phyloP scores from a whole-genome alignment of 306 rosid genomes.

The Glycyrrhiza uralensis region DNA sequence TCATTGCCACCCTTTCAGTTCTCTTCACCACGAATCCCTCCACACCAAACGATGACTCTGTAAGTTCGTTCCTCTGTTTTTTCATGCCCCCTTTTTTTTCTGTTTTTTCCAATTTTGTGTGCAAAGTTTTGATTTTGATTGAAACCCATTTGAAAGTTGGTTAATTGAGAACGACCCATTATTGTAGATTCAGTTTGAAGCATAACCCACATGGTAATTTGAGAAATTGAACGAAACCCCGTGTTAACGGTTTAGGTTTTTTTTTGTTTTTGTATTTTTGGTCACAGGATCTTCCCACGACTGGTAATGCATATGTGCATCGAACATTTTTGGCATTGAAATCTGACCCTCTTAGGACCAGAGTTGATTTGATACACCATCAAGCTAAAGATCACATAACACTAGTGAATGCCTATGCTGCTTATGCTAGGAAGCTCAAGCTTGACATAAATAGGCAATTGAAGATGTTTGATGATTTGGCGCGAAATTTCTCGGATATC shows the following conservation, averaged over 20 bases:
- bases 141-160: slow-evolving; percentile 1
- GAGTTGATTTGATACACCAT: slow-evolving; percentile 85
- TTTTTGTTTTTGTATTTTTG: slow-evolving; percentile 7
- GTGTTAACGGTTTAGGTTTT: slow-evolving; percentile 18
- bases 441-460: slow-evolving; percentile 87
- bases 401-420: slow-evolving; percentile 92
- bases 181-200: slow-evolving; percentile 18
- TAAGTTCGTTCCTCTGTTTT: slow-evolving; percentile 50
- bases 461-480: slow-evolving; percentile 86
- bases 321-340: slow-evolving; percentile 88
- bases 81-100: background rate
- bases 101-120: background rate
- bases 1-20: slow-evolving; percentile 83
- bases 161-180: slow-evolving; percentile 12
- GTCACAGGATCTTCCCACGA: slow-evolving; percentile 70
- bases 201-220: slow-evolving; percentile 19
- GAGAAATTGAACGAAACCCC: background rate
- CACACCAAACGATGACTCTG: slow-evolving; percentile 59
- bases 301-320: slow-evolving; percentile 80
- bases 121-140: slow-evolving; percentile 19
- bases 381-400: slow-evolving; percentile 94
- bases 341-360: slow-evolving; percentile 84
- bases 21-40: slow-evolving; percentile 70
- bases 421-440: slow-evolving; percentile 98
- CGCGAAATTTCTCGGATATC: slow-evolving; percentile 65